Evolutionary conservation across 2,329 filamentous ascomycete species (phyloP), one percentile per base, ranked within the genome.

Genomic region (Botrytis porri): DNA sequence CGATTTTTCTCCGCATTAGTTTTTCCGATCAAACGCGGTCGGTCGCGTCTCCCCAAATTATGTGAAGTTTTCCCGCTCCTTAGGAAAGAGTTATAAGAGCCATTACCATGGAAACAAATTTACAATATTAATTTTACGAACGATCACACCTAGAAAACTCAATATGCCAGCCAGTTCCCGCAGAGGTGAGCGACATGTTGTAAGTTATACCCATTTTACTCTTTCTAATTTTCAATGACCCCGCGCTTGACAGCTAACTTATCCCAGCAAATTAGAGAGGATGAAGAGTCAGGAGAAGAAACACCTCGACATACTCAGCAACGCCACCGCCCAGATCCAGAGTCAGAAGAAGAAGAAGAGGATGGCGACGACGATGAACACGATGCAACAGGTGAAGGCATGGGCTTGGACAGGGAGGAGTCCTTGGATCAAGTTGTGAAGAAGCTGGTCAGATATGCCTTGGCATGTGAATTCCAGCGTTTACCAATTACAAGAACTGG

Each of bases 391-490:
- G 48, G n/a, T 16, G 76, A 77, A 9, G 75, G 73, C 9, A 79
- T 75, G 75, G 79, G 77, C 12, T 73, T 76, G 4, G 80, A 80
- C 57, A 74, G 62, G 29, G 71, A n/a, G 75, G 75, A 60, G 37
- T 70, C 64, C n/a, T 72, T 76, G 20, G 83, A 85, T 6, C 86
- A 88, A 76, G 81, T 90, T 48, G 86, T 88, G 51, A 91, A 90
- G 81, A 91, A 90, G 78, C 81, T 92, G n/a, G 86, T 92, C n/a
- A 86, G 90, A 70, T 91, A 91, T 77, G 89, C 88, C 5, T 81
- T 92, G 37, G 88, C 89, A 7, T 91, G 89, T 81, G 90, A 92
- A 78, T 90, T 86, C 75, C 87, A 89, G 16, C 84, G 90, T 70
- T 85, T 85, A 57, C 84, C 86, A 0, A 90, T 92, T 63, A 85